A percentile compares a stretch with the other conserved stretches of the same genome.
Evolutionary conservation across 257 asterid species (phyloP).

Genomic region (Coffea canephora): DNA sequence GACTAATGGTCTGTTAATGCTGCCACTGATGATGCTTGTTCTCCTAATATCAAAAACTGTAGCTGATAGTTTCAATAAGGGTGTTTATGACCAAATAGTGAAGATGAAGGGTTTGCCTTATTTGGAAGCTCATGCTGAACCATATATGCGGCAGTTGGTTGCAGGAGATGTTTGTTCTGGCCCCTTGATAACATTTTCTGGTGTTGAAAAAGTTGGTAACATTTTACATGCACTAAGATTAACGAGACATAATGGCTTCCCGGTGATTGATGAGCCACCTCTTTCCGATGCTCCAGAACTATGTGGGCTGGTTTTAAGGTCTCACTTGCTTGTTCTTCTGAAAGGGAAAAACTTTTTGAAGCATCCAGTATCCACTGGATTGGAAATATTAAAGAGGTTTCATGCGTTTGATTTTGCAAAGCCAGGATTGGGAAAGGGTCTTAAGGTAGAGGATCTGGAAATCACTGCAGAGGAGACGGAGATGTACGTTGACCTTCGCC

Average conservation of each 20-base stretch:
- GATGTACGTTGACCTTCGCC: slow-evolving; percentile 92
- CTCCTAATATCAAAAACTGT: slow-evolving; percentile 90
- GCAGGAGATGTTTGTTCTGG: slow-evolving; percentile 94
- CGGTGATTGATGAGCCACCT: slow-evolving; percentile 89
- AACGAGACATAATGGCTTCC: slow-evolving; percentile 84
- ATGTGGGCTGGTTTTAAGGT: slow-evolving; percentile 80
- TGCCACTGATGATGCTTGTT: slow-evolving; percentile 88
- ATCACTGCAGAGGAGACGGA: slow-evolving; percentile 78
- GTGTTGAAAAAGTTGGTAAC: slow-evolving; percentile 78
- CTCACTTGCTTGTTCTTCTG: slow-evolving; percentile 81
- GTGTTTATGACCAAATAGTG: slow-evolving; percentile 93
- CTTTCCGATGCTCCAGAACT: slow-evolving; percentile 72
- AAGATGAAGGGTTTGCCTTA: slow-evolving; percentile 91
- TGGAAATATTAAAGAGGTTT: slow-evolving; percentile 42
- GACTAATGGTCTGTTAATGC: slow-evolving; percentile 83
- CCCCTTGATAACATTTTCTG: slow-evolving; percentile 68
- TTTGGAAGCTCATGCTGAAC: slow-evolving; percentile 92
- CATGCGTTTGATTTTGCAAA: slow-evolving; percentile 82
- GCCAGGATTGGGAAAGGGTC: slow-evolving; percentile 92
- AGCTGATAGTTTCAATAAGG: slow-evolving; percentile 78
- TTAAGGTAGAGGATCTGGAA: slow-evolving; percentile 69
- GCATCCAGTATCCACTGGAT: slow-evolving; percentile 43
- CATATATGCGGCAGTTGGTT: slow-evolving; percentile 81
- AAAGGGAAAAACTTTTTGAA: slow-evolving; percentile 56
- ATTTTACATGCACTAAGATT: slow-evolving; percentile 56